A percentile compares a stretch with the other conserved stretches of the same genome.
phyloP scores from a whole-genome alignment of 2,329 filamentous ascomycete species.

The Trichoderma guizhouense region DNA sequence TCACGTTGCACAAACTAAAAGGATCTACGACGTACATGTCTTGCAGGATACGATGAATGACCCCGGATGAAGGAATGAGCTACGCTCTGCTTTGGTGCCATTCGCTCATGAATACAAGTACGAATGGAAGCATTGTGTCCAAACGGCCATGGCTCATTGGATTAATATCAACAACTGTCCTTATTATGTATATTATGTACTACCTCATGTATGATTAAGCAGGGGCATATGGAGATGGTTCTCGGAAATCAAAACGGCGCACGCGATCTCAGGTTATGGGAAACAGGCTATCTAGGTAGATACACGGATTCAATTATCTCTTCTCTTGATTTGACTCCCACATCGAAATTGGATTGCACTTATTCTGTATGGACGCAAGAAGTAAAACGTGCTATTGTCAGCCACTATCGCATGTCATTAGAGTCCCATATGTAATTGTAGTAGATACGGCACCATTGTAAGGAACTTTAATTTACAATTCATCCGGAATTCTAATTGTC shows the following conservation, averaged over 20 bases:
- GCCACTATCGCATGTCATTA: not conserved
- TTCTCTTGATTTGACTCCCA: not conserved
- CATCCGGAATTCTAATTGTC: not conserved
- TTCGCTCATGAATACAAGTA: not conserved
- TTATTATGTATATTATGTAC: slow-evolving; percentile 11
- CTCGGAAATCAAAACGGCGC: not conserved
- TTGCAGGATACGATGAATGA: not conserved
- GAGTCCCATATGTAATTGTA: not conserved
- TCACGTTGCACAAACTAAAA: not conserved
- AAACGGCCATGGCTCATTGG: not conserved
- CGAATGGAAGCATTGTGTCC: not conserved
- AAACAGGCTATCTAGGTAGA: not conserved
- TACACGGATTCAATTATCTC: not conserved
- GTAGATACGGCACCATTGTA: not conserved
- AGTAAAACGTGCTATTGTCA: not conserved
- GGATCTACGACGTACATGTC: not conserved
- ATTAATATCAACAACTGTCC: not conserved
- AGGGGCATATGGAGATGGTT: not conserved
- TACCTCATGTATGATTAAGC: not conserved
- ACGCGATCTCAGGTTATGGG: not conserved
- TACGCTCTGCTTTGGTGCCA: not conserved
- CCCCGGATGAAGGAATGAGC: not conserved
- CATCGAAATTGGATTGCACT: not conserved
- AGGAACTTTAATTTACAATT: not conserved
- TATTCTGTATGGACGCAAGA: not conserved